phyloP scores from a whole-genome alignment of 495 filamentous ascomycete species.

The Thermothielavioides terrestris region DNA sequence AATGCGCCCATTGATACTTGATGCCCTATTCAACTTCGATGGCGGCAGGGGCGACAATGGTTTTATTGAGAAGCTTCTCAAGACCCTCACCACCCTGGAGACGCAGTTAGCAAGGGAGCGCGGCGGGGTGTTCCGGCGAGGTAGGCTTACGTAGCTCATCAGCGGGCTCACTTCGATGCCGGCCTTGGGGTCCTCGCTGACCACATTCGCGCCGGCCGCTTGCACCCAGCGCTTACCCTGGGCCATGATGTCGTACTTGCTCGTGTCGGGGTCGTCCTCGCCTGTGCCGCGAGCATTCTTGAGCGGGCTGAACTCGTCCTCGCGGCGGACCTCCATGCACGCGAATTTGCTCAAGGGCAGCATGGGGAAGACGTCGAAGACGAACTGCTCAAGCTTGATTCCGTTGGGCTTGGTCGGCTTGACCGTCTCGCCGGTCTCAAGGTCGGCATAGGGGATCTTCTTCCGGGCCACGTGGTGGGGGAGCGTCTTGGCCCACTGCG shows the following conservation, averaged over 20 bases:
- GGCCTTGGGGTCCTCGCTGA: conserved; percentile 55
- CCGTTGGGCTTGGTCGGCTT: conserved; percentile 94
- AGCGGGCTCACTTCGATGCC: conserved; percentile 90
- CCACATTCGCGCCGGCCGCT: conserved; percentile 65
- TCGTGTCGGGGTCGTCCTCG: conserved; percentile 91
- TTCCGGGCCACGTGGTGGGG: conserved; percentile 95
- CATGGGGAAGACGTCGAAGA: conserved; percentile 97
- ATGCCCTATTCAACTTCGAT: conserved; percentile 42
- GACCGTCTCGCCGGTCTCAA: conserved; percentile 62
- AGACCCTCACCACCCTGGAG: conserved; percentile 82
- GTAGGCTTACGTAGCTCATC: conserved; percentile 94
- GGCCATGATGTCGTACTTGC: conserved; percentile 74
- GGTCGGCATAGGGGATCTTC: conserved; percentile 89
- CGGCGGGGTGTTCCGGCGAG: too few species aligned
- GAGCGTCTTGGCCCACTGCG: conserved; percentile 71
- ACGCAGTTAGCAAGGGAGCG: conserved; percentile 26
- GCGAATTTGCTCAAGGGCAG: conserved; percentile 82
- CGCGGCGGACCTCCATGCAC: conserved; percentile 87
- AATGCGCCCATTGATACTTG: not conserved
- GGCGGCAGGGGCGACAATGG: conserved; percentile 66
- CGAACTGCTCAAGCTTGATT: conserved; percentile 98
- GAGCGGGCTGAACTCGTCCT: conserved; percentile 96
- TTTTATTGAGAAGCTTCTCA: conserved; percentile 61
- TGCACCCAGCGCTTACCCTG: conserved; percentile 82
- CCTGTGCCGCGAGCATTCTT: conserved; percentile 91